Evolutionary conservation across 441 rosid genomes (phyloP).

Genomic region (Euphorbia corollata): DNA sequence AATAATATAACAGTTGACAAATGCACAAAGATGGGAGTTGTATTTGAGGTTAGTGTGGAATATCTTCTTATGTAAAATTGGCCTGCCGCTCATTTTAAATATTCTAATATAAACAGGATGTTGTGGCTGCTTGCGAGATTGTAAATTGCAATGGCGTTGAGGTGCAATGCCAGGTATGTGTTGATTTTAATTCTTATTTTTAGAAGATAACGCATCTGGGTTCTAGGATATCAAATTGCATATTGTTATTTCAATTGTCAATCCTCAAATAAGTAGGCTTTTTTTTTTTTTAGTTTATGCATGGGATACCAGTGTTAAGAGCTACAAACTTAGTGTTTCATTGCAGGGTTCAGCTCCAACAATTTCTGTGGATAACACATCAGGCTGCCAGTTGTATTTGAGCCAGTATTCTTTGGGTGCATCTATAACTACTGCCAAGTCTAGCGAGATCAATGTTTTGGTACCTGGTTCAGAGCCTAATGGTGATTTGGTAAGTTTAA

Average conservation of each 20-base stretch:
- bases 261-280: conserved; percentile 4
- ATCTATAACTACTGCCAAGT: conserved; percentile 87
- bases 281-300: too few relatives aligned
- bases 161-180: conserved; percentile 89
- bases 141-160: conserved; percentile 87
- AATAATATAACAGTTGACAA: conserved; percentile 93
- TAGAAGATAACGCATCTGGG: not conserved
- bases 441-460: conserved; percentile 86
- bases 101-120: conserved; percentile 51
- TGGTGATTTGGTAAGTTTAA: conserved; percentile 67
- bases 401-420: conserved; percentile 67
- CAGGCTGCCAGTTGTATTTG: conserved; percentile 80
- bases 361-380: conserved; percentile 83
- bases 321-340: conserved; percentile 17
- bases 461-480: conserved; percentile 63
- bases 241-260: not conserved
- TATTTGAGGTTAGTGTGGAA: conserved; percentile 43
- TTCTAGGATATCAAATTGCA: conserved; percentile 2
- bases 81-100: conserved; percentile 11
- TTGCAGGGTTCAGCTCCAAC: conserved; percentile 91
- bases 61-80: conserved; percentile 8
- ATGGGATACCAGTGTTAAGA: not conserved
- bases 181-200: conserved; percentile 10
- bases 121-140: conserved; percentile 93
- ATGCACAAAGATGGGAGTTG: conserved; percentile 87